A percentile compares a stretch with the other conserved stretches of the same genome.
These are phyloP conservation scores for Ganoderma boninense DNA, from an alignment of 1,284 basidiomycete genomes.

Conservation along the genomic window DNA sequence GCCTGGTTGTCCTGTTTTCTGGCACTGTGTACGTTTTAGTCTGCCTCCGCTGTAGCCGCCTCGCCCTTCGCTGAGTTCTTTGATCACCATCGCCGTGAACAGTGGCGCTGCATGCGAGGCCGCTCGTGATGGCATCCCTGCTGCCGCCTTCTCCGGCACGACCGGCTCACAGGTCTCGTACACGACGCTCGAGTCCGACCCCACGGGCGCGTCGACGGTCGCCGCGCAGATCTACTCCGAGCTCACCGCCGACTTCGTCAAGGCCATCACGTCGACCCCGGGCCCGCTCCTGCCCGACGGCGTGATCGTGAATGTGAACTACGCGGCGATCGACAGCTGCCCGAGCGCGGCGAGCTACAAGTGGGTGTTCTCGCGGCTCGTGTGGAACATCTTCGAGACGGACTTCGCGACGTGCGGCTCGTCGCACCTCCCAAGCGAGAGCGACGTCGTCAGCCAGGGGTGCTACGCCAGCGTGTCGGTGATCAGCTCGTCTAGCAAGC, in stretches of 20 bases:
- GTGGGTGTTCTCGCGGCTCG: conserved; percentile 56
- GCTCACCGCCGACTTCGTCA: conserved; percentile 51
- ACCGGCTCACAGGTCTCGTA: conserved; percentile 53
- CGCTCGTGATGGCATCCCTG: conserved; percentile 54
- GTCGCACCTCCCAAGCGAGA: conserved; percentile 51
- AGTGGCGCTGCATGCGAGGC: conserved; percentile 62
- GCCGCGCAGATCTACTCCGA: conserved; percentile 52
- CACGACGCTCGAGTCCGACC: conserved; percentile 50
- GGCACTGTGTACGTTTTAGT: conserved; percentile 33
- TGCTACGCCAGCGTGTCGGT: conserved; percentile 59
- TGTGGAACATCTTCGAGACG: conserved; percentile 41
- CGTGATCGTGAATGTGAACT: conserved; percentile 61
- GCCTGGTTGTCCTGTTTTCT: conserved; percentile 28
- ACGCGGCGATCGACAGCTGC: conserved; percentile 52
- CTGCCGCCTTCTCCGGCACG: conserved; percentile 58
- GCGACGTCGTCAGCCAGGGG: conserved; percentile 45
- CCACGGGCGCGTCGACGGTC: conserved; percentile 44
- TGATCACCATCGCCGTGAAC: background rate
- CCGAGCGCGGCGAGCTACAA: conserved; percentile 46
- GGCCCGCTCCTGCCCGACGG: conserved; percentile 50
- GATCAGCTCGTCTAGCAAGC: conserved; percentile 53
- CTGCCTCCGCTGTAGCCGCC: background rate
- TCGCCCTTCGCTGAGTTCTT: background rate
- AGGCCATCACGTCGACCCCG: conserved; percentile 44
- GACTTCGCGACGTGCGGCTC: conserved; percentile 55